Base-by-base conservation (phyloP, 1,284 basidiomycete species). In the Ustilago curta region DNA sequence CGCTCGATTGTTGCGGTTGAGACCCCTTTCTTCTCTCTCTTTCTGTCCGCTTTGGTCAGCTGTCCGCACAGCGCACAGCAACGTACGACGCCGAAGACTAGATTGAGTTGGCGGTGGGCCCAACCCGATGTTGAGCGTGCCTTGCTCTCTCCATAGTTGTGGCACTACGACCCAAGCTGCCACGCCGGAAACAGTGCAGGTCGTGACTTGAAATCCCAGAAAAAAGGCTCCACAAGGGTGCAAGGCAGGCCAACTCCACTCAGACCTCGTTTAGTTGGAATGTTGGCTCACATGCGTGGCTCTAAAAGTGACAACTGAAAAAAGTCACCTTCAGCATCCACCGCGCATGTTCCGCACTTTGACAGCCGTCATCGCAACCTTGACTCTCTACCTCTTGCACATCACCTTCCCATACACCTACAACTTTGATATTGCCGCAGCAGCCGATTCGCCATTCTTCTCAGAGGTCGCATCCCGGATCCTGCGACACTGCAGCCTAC, bases 401-500 rank as follows among this genome's bases (percentile, higher is more conserved):
- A 12, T 9, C 21, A 16, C 11, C 14, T 21, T 25, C 11, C 19
- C 8, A 23, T 14, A 23, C 18, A 47, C 31, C 47, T 16, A 16
- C 47, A 19, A 9, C 27, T 27, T 7, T 4, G 1, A n/a, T n/a
- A 31, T 11, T 31, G 18, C 19, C 11, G 18, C 21, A 18, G 29
- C 45, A n/a, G 45, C 25, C 45, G 8, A n/a, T 18, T 16, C 31
- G 16, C n/a, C 27, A 44, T n/a, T 27, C 6, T 19, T 45, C 14
- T 47, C 27, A 18, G 25, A 9, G 16, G 27, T 48, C 47, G 12
- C 47, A 32, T 32, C 29, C 47, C 18, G 19, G 18, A 25, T 18
- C 14, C 42, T 23, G 42, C 45, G 14, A 25, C 25, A 47, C 45
- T 47, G 45, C 27, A 47, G 49, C 35, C 52, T 43, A 42, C 40